Conservation (phyloP, 257 asterid genomes). For the Gynochthodes officinalis region DNA sequence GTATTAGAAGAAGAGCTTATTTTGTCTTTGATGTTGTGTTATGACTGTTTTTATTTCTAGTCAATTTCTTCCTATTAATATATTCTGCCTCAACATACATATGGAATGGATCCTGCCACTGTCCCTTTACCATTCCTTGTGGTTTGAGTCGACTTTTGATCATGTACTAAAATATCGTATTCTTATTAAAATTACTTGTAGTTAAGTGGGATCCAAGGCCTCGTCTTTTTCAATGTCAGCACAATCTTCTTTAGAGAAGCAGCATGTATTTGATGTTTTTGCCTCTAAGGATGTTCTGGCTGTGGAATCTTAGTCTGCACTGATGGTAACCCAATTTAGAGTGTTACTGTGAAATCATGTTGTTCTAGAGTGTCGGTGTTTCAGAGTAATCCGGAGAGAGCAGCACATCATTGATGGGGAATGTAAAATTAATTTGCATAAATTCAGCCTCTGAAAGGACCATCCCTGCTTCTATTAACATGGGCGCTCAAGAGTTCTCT, state of each 20-base stretch:
- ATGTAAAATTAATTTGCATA: too few relatives aligned
- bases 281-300: neutral
- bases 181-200: neutral
- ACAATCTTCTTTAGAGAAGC: too few relatives aligned
- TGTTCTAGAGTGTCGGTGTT: too few relatives aligned
- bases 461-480: too few relatives aligned
- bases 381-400: too few relatives aligned
- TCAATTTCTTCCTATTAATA: neutral
- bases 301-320: too few relatives aligned
- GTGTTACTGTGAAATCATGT: too few relatives aligned
- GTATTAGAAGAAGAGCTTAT: neutral
- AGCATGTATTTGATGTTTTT: neutral
- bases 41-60: neutral
- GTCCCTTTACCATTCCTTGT: neutral
- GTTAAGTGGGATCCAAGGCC: neutral
- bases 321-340: too few relatives aligned
- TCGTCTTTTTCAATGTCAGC: neutral
- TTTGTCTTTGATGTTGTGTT: neutral
- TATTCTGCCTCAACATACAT: neutral
- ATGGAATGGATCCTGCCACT: neutral
- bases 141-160: neutral
- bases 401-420: too few relatives aligned
- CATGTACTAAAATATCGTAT: neutral
- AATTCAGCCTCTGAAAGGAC: too few relatives aligned
- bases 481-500: too few relatives aligned